Percentiles rank a stretch among this genome's conserved stretches.
Conservation (phyloP, 2,329 filamentous ascomycete species). For the Exophiala oligosperma region DNA sequence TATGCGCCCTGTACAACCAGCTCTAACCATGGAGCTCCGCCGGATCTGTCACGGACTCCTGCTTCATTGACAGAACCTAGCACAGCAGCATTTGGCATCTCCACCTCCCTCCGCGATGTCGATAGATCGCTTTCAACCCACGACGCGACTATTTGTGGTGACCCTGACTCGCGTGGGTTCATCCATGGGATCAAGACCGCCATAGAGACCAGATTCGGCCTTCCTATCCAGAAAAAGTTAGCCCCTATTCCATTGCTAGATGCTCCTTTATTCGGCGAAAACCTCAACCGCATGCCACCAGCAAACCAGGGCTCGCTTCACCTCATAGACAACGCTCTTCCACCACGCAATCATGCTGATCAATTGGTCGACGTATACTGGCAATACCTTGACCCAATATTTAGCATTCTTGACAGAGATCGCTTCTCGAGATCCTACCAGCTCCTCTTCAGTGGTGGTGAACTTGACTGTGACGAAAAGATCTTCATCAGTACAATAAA, state of each 20-base stretch:
- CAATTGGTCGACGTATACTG: neutral
- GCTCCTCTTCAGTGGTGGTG: neutral
- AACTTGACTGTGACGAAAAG: neutral
- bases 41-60: too few species aligned
- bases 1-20: too few species aligned
- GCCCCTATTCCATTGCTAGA: neutral
- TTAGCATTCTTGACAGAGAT: neutral
- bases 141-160: too few species aligned
- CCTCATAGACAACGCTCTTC: neutral
- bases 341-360: neutral
- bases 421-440: neutral
- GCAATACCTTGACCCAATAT: neutral
- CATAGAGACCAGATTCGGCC: neutral
- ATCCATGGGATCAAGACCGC: neutral
- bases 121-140: too few species aligned
- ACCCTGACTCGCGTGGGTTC: too few species aligned
- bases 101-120: too few species aligned
- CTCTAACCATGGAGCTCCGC: too few species aligned
- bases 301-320: too few species aligned
- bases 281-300: neutral
- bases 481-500: conserved; percentile 1
- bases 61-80: too few species aligned
- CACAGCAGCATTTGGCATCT: too few species aligned
- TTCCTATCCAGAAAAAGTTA: neutral
- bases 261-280: neutral